Base-by-base conservation (phyloP, 1,284 basidiomycete genomes). In the Gymnopus androsaceus region DNA sequence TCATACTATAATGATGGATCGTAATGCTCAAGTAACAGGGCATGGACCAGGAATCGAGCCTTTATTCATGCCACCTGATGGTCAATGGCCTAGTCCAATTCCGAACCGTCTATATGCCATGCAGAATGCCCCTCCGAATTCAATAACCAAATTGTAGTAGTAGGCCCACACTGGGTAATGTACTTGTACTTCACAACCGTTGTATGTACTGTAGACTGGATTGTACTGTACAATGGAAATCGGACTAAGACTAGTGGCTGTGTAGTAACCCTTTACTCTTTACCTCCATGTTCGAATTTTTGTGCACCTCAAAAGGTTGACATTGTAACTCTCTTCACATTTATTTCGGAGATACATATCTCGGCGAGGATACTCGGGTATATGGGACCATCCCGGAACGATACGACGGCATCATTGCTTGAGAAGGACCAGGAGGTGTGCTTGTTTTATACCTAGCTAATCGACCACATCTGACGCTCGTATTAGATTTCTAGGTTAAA, bases 1-100 rank as follows among this genome's bases (percentile, higher is more conserved):
- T 37, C 85, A 87, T 63, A 75, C 78, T 48, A 79, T 88, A 58
- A 82, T 88, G 81, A 81, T 87, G 81, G 84, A 86, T 44, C 74
- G 84, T 55, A 85, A 84, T 67, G 77, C 79, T 7, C 80, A 81
- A 60, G 70, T 79, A 44, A 80, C 76, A 21, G 78, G 78, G 30
- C 42, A 50, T 31, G 56, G 45, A 21, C 56, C 45, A 23, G 51
- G 47, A n/a, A 44, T 44, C 28, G 55, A 50, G 21, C 27, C 34
- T 4, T 37, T 33, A 12, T 45, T 53, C 3, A 28, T 45, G 21
- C 51, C 14, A 36, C 41, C 31, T n/a, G 51, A 53, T 25, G 27
- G 28, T 21, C 40, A 23, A 33, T 53, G 51, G 51, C 21, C 11
- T 6, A 36, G 21, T 9, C 23, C 33, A 9, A 38, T 38, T 33